phyloP scores from a whole-genome alignment of 2,329 filamentous ascomycete genomes.

The Aspergillus eucalypticola region DNA sequence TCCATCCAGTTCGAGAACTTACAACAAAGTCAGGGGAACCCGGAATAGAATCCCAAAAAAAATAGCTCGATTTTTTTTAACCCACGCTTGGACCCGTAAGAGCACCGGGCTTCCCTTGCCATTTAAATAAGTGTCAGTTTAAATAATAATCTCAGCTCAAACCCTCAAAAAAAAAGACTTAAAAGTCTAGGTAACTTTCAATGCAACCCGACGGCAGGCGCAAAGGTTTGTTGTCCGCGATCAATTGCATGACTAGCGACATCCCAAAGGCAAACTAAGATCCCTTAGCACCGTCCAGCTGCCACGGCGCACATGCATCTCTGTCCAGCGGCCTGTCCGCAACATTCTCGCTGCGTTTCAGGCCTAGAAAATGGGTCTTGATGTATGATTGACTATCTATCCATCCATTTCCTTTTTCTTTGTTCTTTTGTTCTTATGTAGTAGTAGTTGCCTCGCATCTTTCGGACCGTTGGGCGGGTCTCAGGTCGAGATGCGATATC shows the following conservation, averaged over 20 bases:
- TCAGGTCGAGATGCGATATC: too few relatives aligned
- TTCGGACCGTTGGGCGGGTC: too few relatives aligned
- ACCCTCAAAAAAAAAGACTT: background rate
- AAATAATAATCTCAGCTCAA: background rate
- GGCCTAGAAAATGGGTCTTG: background rate
- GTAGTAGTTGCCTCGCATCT: background rate
- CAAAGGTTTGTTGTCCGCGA: background rate
- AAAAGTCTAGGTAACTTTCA: background rate
- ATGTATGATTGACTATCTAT: too few relatives aligned
- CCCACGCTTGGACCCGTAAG: constrained; percentile 3
- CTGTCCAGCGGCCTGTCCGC: background rate
- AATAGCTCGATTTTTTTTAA: too few relatives aligned
- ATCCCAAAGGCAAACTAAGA: background rate
- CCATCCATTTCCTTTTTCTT: too few relatives aligned
- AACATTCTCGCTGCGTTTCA: background rate
- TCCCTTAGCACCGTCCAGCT: background rate
- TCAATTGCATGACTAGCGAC: background rate
- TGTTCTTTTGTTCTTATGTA: too few relatives aligned
- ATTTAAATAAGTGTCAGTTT: background rate
- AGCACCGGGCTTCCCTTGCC: background rate
- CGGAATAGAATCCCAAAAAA: too few relatives aligned
- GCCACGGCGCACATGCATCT: background rate
- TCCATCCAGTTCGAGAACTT: too few relatives aligned
- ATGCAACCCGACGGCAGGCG: background rate
- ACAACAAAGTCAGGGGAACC: too few relatives aligned